Evolutionary conservation across 768 basidiomycete genomes (phyloP).

Genomic region (Lactarius vividus): DNA sequence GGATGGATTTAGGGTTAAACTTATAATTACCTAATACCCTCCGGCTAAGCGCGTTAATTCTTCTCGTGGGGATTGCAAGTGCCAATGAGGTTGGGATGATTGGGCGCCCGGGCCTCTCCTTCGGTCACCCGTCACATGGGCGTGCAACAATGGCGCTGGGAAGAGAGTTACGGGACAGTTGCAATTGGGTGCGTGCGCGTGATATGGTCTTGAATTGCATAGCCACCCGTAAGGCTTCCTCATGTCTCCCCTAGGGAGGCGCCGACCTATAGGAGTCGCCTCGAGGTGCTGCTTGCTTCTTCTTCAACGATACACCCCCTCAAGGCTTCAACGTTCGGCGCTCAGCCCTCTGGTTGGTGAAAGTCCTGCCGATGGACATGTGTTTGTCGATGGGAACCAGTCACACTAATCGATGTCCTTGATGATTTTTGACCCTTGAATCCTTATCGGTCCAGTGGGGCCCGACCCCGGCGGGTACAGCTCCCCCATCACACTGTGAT

Average conservation of each 20-base stretch:
- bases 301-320: constrained; percentile 1
- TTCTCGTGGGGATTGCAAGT: constrained; percentile 13
- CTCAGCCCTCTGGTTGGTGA: neutral
- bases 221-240: constrained; percentile 26
- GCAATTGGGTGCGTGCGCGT: constrained; percentile 11
- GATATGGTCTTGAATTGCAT: constrained; percentile 16
- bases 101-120: neutral
- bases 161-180: constrained; percentile 11
- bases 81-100: constrained; percentile 21
- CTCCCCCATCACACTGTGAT: constrained; percentile 15
- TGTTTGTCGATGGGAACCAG: neutral
- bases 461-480: constrained; percentile 4
- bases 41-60: neutral
- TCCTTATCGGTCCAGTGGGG: constrained; percentile 16
- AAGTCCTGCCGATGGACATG: neutral
- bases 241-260: constrained; percentile 15
- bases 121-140: constrained; percentile 18
- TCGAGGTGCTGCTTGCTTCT: constrained; percentile 15
- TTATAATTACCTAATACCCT: constrained; percentile 2
- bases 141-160: constrained; percentile 11
- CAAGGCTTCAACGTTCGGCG: constrained; percentile 10
- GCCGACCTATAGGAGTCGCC: constrained; percentile 15
- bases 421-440: constrained; percentile 19
- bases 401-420: constrained; percentile 16
- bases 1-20: neutral